Evolutionary conservation across 2,329 filamentous ascomycete species (phyloP), one percentile per base, ranked within the genome.

Genomic region (Colletotrichum incanum): DNA sequence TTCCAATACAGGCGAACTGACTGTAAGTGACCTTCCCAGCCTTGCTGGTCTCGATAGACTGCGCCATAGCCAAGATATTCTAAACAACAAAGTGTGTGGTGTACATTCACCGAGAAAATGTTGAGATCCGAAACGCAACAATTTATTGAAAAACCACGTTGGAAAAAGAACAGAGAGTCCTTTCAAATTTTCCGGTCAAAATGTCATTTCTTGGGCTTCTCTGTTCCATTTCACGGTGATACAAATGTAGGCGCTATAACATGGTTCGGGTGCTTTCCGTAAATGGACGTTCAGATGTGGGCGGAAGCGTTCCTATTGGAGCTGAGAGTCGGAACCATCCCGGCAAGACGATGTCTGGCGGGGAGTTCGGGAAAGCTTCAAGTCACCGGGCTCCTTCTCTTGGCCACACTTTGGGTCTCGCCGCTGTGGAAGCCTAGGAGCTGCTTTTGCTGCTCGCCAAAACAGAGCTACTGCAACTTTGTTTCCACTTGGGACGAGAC

Each of bases 1-100:
- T 86, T 28, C 91, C 91, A 50, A 93, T 86, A 74, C 81, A 84
- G 63, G 80, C 80, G 71, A 84, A 84, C 71, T 81, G 80, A 64
- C 77, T 82, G 74, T 82, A 83, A 52, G 65, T 71, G 58, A 61
- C 41, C 26, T 67, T 55, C 8, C 20, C 47, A 14, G 28, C n/a
- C 11, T 37, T n/a, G 39, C 59, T 31, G n/a, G 34, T 18, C 18
- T 41, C 26, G 20, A 50, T 64, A 26, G 18, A 23, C 43, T 18
- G 45, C 31, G 43, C 31, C 59, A 37, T 62, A 5, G 0, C 14
- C 49, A n/a, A 8, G 11, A 14, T 11, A 2, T 5, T 23, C 5
- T 7, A 6, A 28, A 16, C 23, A 39, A 16, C 28, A 11, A 26
- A 28, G 12, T 59, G 26, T 12, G 47, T 41, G 14, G 3, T 31